phyloP scores from a whole-genome alignment of 345 rosid species.

The Geranium rotundifolium region DNA sequence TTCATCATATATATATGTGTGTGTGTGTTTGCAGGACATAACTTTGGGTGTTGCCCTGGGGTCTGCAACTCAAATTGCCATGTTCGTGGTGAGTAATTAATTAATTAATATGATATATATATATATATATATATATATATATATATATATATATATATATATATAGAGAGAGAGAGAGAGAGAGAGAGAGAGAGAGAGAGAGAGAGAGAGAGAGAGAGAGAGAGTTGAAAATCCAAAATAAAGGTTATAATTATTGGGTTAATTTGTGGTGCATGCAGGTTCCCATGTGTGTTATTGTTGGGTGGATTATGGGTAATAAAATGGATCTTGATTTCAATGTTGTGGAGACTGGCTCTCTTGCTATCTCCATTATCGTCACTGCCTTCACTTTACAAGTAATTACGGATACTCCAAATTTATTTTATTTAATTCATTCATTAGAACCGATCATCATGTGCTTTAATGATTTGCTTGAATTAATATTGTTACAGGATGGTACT shows the following conservation, averaged over 20 bases:
- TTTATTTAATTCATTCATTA: too few species aligned
- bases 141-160: too few species aligned
- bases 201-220: too few species aligned
- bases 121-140: too few species aligned
- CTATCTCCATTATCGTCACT: slow-evolving; percentile 45
- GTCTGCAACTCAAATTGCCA: slow-evolving; percentile 70
- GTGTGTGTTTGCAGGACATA: slow-evolving; percentile 88
- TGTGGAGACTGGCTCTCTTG: slow-evolving; percentile 75
- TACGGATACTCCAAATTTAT: background rate
- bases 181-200: too few species aligned
- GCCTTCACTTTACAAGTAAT: slow-evolving; percentile 74
- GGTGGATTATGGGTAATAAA: slow-evolving; percentile 63
- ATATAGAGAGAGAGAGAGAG: too few species aligned
- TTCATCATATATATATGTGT: too few species aligned
- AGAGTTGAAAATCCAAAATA: too few species aligned
- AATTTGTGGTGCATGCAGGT: slow-evolving; percentile 33
- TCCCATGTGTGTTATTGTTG: slow-evolving; percentile 49
- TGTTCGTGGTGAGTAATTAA: slow-evolving; percentile 58
- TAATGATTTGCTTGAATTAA: background rate
- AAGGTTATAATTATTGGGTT: too few species aligned
- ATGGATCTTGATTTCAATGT: slow-evolving; percentile 85
- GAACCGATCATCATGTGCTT: background rate
- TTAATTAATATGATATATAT: too few species aligned
- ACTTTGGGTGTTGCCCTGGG: slow-evolving; percentile 81
- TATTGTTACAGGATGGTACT: slow-evolving; percentile 79